Percentiles rank a stretch among this genome's conserved stretches.
Conservation (phyloP, 306 rosid species). For the Vigna mungo region DNA sequence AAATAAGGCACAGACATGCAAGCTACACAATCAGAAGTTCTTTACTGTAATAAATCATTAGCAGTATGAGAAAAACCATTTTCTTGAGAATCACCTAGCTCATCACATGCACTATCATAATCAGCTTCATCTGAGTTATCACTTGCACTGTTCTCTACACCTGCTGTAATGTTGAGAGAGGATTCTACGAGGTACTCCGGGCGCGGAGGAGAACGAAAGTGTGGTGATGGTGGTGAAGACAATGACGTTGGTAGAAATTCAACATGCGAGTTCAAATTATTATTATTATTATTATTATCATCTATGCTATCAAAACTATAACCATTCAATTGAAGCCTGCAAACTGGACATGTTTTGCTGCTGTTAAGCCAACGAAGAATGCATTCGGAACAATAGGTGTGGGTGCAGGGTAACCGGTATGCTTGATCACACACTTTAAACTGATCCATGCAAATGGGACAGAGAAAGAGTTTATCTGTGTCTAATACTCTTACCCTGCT, state of each 20-base stretch:
- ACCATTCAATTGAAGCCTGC: slow-evolving; percentile 53
- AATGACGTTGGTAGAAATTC: not conserved
- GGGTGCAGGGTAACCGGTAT: slow-evolving; percentile 69
- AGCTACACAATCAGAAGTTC: not conserved
- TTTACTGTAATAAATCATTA: not conserved
- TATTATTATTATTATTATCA: not conserved
- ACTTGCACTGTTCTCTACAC: not conserved
- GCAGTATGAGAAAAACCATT: slow-evolving; percentile 15
- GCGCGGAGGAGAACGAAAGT: too few species aligned
- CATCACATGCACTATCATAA: slow-evolving; percentile 39
- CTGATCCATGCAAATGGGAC: slow-evolving; percentile 87
- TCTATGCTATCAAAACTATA: not conserved
- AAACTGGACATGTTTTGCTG: slow-evolving; percentile 79
- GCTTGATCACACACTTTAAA: slow-evolving; percentile 64
- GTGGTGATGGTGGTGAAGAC: not conserved
- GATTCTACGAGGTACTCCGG: not conserved
- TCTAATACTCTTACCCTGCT: slow-evolving; percentile 52
- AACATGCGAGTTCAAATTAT: not conserved
- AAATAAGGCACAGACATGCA: not conserved
- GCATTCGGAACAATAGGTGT: slow-evolving; percentile 65
- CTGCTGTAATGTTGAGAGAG: not conserved
- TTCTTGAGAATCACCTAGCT: slow-evolving; percentile 5
- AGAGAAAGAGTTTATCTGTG: slow-evolving; percentile 47
- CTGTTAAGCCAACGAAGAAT: slow-evolving; percentile 75
- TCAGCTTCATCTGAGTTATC: slow-evolving; percentile 32